phyloP scores from a whole-genome alignment of 2,329 filamentous ascomycete species.

The Colletotrichum horii region DNA sequence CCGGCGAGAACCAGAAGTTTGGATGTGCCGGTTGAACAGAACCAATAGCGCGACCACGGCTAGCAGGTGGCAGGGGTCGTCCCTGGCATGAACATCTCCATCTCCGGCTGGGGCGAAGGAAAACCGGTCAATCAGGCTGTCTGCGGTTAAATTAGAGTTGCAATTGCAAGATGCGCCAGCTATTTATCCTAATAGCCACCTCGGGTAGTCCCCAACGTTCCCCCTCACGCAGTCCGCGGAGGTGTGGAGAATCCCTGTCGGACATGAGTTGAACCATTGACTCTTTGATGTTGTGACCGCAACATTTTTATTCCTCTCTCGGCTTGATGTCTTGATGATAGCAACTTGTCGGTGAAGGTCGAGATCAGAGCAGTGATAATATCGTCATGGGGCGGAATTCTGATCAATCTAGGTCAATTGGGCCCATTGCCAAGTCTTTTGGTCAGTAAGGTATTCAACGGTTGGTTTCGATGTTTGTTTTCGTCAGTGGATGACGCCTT shows the following conservation, averaged over 20 bases:
- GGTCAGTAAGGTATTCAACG: not conserved
- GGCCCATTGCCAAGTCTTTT: not conserved
- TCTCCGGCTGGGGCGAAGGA: slow-evolving; percentile 2
- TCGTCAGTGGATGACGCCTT: not conserved
- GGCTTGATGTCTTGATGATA: not conserved
- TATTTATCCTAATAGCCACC: slow-evolving; percentile 22
- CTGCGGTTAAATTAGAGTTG: slow-evolving; percentile 20
- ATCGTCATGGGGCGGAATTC: not conserved
- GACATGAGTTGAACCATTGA: not conserved
- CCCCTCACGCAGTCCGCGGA: slow-evolving; percentile 10
- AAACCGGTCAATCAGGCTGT: slow-evolving; percentile 17
- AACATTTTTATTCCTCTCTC: not conserved
- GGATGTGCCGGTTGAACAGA: not conserved
- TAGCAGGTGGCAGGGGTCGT: not conserved
- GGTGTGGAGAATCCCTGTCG: slow-evolving; percentile 15
- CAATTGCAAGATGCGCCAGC: not conserved
- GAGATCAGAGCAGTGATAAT: not conserved
- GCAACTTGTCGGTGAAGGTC: not conserved
- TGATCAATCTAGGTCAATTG: not conserved
- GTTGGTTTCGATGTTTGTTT: not conserved
- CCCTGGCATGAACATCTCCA: not conserved
- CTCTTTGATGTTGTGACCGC: not conserved
- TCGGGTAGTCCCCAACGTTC: not conserved
- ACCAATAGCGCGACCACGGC: not conserved
- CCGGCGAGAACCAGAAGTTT: not conserved